Conservation (phyloP, 495 filamentous ascomycete species). For the Penicillium silybi region DNA sequence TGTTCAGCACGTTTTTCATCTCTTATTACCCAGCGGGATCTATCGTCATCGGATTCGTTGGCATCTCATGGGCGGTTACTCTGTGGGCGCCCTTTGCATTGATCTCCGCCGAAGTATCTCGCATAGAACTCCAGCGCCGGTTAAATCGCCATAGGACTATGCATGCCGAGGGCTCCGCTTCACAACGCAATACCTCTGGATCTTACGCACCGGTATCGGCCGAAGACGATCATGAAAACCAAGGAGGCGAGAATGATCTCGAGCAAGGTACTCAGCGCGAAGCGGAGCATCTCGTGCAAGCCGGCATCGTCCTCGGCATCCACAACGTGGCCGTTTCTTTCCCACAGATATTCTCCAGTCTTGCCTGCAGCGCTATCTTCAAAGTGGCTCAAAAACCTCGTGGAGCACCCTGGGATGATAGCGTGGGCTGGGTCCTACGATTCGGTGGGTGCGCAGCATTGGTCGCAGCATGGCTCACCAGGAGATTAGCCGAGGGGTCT, state of each 20-base stretch:
- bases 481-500: conserved; percentile 37
- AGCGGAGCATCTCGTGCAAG: conserved; percentile 51
- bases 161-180: conserved; percentile 14
- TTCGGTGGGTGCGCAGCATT: conserved; percentile 75
- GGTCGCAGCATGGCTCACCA: conserved; percentile 66
- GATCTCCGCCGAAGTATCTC: conserved; percentile 80
- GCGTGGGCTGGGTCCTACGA: conserved; percentile 78
- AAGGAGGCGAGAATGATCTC: conserved; percentile 13
- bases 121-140: conserved; percentile 67
- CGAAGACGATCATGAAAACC: conserved; percentile 7
- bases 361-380: conserved; percentile 79
- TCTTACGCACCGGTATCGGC: conserved; percentile 7
- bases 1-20: conserved; percentile 79
- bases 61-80: conserved; percentile 84
- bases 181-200: background rate
- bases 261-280: conserved; percentile 23
- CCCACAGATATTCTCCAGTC: conserved; percentile 82
- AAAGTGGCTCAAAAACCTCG: conserved; percentile 75
- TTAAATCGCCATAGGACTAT: conserved; percentile 32
- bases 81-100: conserved; percentile 92
- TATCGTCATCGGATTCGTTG: conserved; percentile 69
- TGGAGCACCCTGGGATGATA: conserved; percentile 76
- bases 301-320: conserved; percentile 82
- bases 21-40: conserved; percentile 61
- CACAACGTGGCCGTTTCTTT: conserved; percentile 89